Percentiles rank a stretch among this genome's conserved stretches.
Evolutionary conservation across 2,329 filamentous ascomycete genomes (phyloP).

Genomic region (Aspergillus cejpii): DNA sequence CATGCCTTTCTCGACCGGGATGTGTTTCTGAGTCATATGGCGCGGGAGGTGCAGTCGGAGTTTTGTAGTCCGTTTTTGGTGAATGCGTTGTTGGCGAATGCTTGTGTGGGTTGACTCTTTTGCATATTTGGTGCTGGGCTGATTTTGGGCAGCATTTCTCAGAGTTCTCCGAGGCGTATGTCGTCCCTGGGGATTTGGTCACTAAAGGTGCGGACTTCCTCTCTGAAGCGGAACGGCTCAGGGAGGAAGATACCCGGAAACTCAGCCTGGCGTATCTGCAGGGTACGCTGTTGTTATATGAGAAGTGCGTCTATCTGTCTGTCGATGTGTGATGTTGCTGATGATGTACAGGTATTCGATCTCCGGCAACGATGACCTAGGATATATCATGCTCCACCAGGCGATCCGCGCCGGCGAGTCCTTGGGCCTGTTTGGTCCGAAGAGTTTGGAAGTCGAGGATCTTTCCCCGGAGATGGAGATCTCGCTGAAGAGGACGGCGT

Average conservation of each 20-base stretch:
- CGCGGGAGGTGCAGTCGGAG: constrained; percentile 45
- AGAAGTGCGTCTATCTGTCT: constrained; percentile 21
- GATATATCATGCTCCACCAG: constrained; percentile 34
- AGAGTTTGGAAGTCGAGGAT: constrained; percentile 17
- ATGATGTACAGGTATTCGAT: constrained; percentile 28
- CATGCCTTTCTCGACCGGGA: constrained; percentile 74
- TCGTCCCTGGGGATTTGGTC: constrained; percentile 31
- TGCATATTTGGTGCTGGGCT: neutral
- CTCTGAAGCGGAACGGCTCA: constrained; percentile 32
- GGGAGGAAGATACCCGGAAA: constrained; percentile 16
- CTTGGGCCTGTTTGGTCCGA: constrained; percentile 28
- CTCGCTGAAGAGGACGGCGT: constrained; percentile 29
- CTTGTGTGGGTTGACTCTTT: constrained; percentile 28
- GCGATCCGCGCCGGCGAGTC: constrained; percentile 31
- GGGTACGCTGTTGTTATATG: constrained; percentile 33
- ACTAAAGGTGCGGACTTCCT: constrained; percentile 35
- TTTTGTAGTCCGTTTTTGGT: constrained; percentile 86
- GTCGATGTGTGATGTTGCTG: neutral
- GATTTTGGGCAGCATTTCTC: constrained; percentile 29
- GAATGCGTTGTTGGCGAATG: constrained; percentile 71
- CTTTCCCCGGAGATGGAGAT: constrained; percentile 27
- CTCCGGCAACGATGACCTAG: constrained; percentile 32
- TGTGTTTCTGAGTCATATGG: constrained; percentile 51
- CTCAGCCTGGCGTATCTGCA: constrained; percentile 29
- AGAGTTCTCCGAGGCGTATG: constrained; percentile 36